Conservation (phyloP, 1,284 basidiomycete species). For the Apiotrichum gamsii region DNA sequence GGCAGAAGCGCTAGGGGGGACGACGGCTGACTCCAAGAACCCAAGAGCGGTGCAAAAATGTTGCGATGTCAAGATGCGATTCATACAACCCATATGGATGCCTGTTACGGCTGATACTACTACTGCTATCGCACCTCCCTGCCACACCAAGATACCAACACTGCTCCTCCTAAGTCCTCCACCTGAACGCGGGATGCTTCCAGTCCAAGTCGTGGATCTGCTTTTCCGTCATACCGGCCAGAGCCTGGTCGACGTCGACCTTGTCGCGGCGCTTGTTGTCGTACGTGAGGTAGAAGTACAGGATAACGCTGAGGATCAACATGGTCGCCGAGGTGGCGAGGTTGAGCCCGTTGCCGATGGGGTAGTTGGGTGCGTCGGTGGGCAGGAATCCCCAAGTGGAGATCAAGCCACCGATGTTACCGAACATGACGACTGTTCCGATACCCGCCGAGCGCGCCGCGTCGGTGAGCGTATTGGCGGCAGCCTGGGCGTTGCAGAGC, state of each 20-base stretch:
- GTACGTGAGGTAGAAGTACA: constrained; percentile 1
- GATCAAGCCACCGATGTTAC: constrained; percentile 17
- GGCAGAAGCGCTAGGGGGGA: too few species aligned
- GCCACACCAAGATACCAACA: too few species aligned
- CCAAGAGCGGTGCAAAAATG: too few species aligned
- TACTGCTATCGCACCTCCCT: too few species aligned
- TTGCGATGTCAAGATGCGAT: too few species aligned
- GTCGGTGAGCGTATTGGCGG: constrained; percentile 12
- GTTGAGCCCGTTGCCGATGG: constrained; percentile 19
- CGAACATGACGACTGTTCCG: constrained; percentile 9
- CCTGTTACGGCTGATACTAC: too few species aligned
- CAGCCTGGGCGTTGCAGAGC: constrained; percentile 9
- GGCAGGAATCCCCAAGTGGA: constrained; percentile 12
- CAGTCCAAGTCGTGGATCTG: constrained; percentile 13
- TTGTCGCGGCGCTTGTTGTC: constrained; percentile 13
- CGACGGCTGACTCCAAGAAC: too few species aligned
- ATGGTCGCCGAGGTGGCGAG: constrained; percentile 11
- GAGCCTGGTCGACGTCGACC: constrained; percentile 2
- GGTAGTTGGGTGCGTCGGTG: constrained; percentile 7
- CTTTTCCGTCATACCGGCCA: constrained; percentile 2
- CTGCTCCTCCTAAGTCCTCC: constrained; percentile 1
- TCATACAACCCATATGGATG: too few species aligned
- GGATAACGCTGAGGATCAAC: constrained; percentile 1
- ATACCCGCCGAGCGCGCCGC: constrained; percentile 9
- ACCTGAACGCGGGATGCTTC: constrained; percentile 14